phyloP scores from a whole-genome alignment of 2,329 filamentous ascomycete species.

The Fusarium poae region DNA sequence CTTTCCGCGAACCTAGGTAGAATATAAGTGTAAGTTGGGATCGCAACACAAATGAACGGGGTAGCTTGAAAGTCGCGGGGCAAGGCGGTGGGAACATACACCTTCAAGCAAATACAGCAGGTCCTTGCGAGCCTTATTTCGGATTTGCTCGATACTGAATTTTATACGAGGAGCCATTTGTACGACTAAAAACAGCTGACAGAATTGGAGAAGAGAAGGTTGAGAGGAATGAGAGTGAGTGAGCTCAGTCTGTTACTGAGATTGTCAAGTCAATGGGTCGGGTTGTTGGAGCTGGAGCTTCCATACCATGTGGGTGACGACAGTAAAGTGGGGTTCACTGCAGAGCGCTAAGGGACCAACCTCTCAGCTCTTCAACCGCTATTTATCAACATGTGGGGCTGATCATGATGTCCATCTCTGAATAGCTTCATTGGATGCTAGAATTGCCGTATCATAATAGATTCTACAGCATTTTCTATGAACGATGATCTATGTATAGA shows the following conservation, averaged over 20 bases:
- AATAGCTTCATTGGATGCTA: background rate
- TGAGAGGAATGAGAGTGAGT: slow-evolving; percentile 26
- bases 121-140: slow-evolving; percentile 86
- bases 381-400: slow-evolving; percentile 16
- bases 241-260: slow-evolving; percentile 31
- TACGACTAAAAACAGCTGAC: slow-evolving; percentile 57
- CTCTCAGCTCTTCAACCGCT: slow-evolving; percentile 1
- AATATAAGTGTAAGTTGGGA: slow-evolving; percentile 28
- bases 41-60: slow-evolving; percentile 3
- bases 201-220: slow-evolving; percentile 19
- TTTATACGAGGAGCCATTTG: slow-evolving; percentile 77
- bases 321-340: slow-evolving; percentile 36
- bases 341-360: slow-evolving; percentile 3
- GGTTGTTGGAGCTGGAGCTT: slow-evolving; percentile 24
- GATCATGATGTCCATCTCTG: background rate
- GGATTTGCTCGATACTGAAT: slow-evolving; percentile 82
- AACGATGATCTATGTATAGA: background rate
- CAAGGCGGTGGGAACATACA: slow-evolving; percentile 71
- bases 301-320: slow-evolving; percentile 32
- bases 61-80: slow-evolving; percentile 30
- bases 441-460: no score
- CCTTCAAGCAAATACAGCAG: slow-evolving; percentile 91
- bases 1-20: slow-evolving; percentile 88
- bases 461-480: background rate
- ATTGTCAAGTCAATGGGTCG: slow-evolving; percentile 1